phyloP scores from a whole-genome alignment of 169 alveolate species.

The Eimeria falciformis region DNA sequence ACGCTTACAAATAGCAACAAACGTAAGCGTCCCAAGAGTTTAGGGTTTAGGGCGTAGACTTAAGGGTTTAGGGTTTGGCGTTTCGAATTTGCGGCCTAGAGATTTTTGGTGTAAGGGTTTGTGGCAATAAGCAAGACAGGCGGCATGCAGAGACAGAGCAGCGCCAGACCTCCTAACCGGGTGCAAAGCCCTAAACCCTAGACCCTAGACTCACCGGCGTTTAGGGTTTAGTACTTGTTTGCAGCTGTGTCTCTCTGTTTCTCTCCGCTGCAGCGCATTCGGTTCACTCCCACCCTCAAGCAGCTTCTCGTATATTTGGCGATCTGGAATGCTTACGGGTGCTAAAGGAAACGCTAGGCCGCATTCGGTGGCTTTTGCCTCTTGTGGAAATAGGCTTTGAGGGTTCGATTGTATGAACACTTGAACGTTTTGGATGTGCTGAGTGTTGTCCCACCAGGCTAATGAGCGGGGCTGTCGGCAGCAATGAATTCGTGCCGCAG shows the following conservation, averaged over 20 bases:
- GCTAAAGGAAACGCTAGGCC: background rate
- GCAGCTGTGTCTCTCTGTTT: too few relatives aligned
- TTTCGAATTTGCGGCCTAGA: background rate
- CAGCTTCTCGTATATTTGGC: background rate
- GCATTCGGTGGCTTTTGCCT: background rate
- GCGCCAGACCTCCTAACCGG: background rate
- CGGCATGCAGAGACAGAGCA: background rate
- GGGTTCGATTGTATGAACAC: background rate
- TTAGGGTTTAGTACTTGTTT: background rate
- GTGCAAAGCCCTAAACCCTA: too few relatives aligned
- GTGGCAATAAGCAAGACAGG: background rate
- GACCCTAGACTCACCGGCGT: background rate
- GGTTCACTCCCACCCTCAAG: conserved; percentile 1
- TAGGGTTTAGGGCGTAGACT: background rate
- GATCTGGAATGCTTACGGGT: background rate
- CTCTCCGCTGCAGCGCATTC: background rate
- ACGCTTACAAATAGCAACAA: background rate
- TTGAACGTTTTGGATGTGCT: too few relatives aligned
- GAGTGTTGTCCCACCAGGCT: background rate
- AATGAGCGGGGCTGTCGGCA: background rate
- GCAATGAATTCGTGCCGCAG: background rate
- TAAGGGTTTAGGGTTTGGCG: background rate
- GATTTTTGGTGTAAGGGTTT: background rate
- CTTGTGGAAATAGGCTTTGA: background rate
- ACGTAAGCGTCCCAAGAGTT: background rate